phyloP scores from a whole-genome alignment of 352 stramenopile genomes.

The Pythium phragmiticola region DNA sequence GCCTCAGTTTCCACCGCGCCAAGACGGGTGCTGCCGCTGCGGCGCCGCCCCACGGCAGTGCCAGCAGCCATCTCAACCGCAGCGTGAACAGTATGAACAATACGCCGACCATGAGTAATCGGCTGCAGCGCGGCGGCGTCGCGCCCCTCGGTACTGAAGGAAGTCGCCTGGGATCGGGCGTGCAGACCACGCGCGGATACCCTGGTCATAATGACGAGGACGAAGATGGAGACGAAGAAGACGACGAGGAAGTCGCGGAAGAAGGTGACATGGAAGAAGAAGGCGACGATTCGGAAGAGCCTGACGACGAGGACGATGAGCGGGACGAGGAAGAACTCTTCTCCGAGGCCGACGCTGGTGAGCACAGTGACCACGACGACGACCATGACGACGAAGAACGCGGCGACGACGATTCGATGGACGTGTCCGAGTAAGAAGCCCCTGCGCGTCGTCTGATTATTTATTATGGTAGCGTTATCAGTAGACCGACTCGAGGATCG shows the following conservation, averaged over 20 bases:
- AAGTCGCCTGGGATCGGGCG: constrained; percentile 8
- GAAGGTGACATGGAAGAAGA: constrained; percentile 28
- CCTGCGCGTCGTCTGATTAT: too few relatives aligned
- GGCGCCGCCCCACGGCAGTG: background rate
- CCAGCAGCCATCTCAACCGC: background rate
- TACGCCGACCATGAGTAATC: background rate
- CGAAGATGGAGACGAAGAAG: constrained; percentile 10
- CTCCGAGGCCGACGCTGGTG: too few relatives aligned
- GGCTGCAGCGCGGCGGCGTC: constrained; percentile 11
- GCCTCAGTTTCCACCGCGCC: constrained; percentile 55
- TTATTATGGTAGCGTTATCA: too few relatives aligned
- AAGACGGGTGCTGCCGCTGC: background rate
- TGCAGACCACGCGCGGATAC: constrained; percentile 17
- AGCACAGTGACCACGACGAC: too few relatives aligned
- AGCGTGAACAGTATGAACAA: background rate
- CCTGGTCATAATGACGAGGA: constrained; percentile 7
- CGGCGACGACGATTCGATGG: too few relatives aligned
- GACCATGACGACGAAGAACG: too few relatives aligned
- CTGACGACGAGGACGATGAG: constrained; percentile 42
- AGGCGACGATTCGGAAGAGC: constrained; percentile 31
- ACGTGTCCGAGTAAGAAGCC: too few relatives aligned
- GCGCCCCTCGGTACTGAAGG: constrained; percentile 11
- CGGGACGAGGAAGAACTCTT: too few relatives aligned
- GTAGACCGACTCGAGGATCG: too few relatives aligned
- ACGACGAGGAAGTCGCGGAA: constrained; percentile 7